phyloP scores from a whole-genome alignment of 805 yeast species.

The Clavispora carvajalis region DNA sequence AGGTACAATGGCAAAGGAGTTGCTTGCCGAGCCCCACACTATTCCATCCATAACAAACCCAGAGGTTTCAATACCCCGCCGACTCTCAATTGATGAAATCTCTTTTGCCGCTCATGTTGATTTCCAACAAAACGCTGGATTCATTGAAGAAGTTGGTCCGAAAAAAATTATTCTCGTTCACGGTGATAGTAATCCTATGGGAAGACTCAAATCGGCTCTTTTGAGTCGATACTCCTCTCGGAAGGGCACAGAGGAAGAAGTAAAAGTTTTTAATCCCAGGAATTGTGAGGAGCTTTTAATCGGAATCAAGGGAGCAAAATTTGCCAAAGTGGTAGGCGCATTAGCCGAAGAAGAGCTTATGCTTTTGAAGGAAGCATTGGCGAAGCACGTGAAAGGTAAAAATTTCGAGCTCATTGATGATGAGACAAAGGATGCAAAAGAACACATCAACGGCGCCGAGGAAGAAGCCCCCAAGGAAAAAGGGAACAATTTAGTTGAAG shows the following conservation, averaged over 20 bases:
- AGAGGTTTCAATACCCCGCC: conserved; percentile 78
- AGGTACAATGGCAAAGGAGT: conserved; percentile 93
- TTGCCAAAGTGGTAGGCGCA: conserved; percentile 67
- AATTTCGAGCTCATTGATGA: conserved; percentile 23
- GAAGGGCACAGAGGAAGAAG: conserved; percentile 84
- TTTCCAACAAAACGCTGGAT: conserved; percentile 85
- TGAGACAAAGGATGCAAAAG: conserved; percentile 3
- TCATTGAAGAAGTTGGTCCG: conserved; percentile 85
- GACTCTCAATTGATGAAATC: conserved; percentile 83
- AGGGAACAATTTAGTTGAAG: no score
- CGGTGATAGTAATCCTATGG: conserved; percentile 99
- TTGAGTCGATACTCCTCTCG: conserved; percentile 77
- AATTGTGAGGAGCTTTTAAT: conserved; percentile 78
- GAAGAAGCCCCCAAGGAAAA: no score
- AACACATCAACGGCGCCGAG: background rate
- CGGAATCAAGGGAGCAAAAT: conserved; percentile 74
- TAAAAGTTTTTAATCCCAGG: conserved; percentile 85
- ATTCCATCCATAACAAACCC: conserved; percentile 81
- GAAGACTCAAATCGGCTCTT: conserved; percentile 88
- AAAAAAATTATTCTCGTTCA: conserved; percentile 85
- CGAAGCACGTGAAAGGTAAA: conserved; percentile 45
- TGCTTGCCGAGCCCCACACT: conserved; percentile 84
- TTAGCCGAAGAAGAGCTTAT: conserved; percentile 42
- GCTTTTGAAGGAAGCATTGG: conserved; percentile 46
- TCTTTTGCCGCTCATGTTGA: conserved; percentile 99